Conservation (phyloP, 495 filamentous ascomycete genomes). For the Daldinia decipiens region DNA sequence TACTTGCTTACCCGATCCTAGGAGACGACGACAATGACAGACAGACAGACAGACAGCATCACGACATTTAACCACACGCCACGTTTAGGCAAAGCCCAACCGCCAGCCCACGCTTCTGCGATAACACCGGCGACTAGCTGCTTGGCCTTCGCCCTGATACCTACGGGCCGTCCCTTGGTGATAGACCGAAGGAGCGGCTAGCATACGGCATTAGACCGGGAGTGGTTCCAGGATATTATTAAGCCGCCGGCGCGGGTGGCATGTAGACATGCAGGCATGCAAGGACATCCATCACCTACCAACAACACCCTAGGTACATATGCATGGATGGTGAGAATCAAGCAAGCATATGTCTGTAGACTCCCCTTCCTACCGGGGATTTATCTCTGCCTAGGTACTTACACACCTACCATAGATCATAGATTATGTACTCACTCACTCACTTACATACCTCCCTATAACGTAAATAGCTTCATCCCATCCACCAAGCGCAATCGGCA, state of each 20-base stretch:
- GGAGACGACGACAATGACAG: neutral
- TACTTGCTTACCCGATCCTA: neutral
- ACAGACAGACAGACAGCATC: neutral
- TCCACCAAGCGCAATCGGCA: neutral
- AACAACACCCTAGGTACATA: neutral
- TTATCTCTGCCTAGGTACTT: no score
- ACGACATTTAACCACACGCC: neutral
- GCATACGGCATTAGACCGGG: neutral
- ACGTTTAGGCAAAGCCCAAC: neutral
- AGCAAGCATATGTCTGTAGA: no score
- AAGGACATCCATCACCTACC: neutral
- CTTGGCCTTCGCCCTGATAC: neutral
- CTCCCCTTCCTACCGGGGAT: neutral
- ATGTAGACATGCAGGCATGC: no score
- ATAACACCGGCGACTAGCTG: neutral
- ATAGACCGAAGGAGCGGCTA: neutral
- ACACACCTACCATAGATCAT: neutral
- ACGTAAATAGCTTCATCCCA: neutral
- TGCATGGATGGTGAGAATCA: neutral
- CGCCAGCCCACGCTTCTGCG: neutral
- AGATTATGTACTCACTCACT: no score
- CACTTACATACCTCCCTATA: neutral
- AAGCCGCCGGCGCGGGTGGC: neutral
- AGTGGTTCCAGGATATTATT: neutral
- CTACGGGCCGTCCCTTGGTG: slow-evolving; percentile 1